These are phyloP conservation scores for Panicum virgatum DNA, from an alignment of 202 grass and related monocot species.

Conservation along the genomic window DNA sequence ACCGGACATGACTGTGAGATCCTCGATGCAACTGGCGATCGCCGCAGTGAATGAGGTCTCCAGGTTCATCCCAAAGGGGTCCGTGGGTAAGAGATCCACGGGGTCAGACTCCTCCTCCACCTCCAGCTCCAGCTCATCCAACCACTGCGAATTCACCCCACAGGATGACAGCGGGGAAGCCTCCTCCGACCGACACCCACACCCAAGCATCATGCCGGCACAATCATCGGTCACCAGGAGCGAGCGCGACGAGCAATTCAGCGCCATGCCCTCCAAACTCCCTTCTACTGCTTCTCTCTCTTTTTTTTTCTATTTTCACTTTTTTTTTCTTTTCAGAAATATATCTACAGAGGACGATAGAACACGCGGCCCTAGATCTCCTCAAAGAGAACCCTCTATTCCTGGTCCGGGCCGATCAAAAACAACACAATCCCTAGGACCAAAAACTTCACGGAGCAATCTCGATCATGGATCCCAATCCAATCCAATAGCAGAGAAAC, in stretches of 20 bases:
- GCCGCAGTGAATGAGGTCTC: slow-evolving; percentile 37
- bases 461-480: slow-evolving; percentile 53
- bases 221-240: slow-evolving; percentile 44
- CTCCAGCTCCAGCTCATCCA: slow-evolving; percentile 50
- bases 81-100: slow-evolving; percentile 55
- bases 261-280: slow-evolving; percentile 43
- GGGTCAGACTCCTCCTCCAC: slow-evolving; percentile 40
- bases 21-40: slow-evolving; percentile 45
- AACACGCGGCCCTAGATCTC: slow-evolving; percentile 50
- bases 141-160: slow-evolving; percentile 36
- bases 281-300: not conserved
- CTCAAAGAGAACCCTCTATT: slow-evolving; percentile 74
- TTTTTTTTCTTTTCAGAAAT: not conserved
- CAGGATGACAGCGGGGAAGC: slow-evolving; percentile 57
- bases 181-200: slow-evolving; percentile 47
- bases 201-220: slow-evolving; percentile 41
- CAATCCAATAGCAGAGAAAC: slow-evolving; percentile 36
- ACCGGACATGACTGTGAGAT: slow-evolving; percentile 27
- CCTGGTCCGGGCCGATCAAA: slow-evolving; percentile 59
- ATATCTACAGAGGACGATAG: slow-evolving; percentile 18
- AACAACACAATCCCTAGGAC: slow-evolving; percentile 67
- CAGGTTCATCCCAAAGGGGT: slow-evolving; percentile 81
- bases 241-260: slow-evolving; percentile 53
- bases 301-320: not conserved
- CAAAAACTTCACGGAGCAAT: slow-evolving; percentile 88